These are phyloP conservation scores for Phytophthora uliginosa DNA, from an alignment of 352 stramenopile genomes.

Conservation along the genomic window DNA sequence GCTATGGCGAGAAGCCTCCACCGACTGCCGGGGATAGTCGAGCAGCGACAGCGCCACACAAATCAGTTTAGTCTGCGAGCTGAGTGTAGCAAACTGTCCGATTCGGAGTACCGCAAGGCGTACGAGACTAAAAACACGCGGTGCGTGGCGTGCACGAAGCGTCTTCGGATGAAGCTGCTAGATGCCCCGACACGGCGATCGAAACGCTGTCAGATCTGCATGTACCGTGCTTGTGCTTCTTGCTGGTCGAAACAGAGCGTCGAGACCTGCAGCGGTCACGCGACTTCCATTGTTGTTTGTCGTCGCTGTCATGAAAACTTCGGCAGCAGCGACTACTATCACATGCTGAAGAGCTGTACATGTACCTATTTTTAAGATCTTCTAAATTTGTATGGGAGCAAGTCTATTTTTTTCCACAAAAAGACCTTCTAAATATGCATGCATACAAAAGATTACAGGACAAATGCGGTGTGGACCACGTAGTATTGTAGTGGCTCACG, in stretches of 20 bases:
- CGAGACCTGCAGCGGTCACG: conserved; percentile 48
- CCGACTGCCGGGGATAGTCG: conserved; percentile 40
- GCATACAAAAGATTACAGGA: too few species aligned
- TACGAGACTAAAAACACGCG: conserved; percentile 37
- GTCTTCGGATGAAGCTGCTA: conserved; percentile 42
- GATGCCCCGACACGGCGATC: conserved; percentile 37
- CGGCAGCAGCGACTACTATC: conserved; percentile 47
- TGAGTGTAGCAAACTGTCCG: conserved; percentile 21
- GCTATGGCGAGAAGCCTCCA: conserved; percentile 41
- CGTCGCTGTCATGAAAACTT: conserved; percentile 54
- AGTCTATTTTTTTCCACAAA: too few species aligned
- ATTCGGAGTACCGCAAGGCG: conserved; percentile 12
- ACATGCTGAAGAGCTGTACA: conserved; percentile 5
- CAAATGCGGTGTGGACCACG: too few species aligned
- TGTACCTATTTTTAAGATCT: too few species aligned
- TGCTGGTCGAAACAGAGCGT: conserved; percentile 53
- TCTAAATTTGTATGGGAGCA: too few species aligned
- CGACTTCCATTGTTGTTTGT: conserved; percentile 45
- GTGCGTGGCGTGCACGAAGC: conserved; percentile 60
- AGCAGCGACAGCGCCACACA: conserved; percentile 25
- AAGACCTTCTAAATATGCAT: too few species aligned
- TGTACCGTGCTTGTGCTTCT: conserved; percentile 51
- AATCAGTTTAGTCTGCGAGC: conserved; percentile 9
- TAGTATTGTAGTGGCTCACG: too few species aligned
- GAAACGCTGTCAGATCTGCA: conserved; percentile 57